Conservation (phyloP, 495 filamentous ascomycete genomes). For the Hyaloscypha hepaticicola region DNA sequence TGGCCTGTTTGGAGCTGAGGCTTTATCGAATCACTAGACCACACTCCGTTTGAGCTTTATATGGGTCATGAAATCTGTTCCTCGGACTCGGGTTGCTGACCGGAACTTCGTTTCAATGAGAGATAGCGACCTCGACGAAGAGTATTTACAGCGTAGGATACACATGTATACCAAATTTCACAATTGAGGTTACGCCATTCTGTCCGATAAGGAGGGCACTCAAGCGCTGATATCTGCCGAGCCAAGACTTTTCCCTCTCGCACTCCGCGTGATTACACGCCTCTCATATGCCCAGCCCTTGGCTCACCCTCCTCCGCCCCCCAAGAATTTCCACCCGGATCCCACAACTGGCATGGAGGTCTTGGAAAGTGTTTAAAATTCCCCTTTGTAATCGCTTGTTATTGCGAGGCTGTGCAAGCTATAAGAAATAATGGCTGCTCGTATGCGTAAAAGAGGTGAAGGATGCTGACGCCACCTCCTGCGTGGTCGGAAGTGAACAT, state of each 20-base stretch:
- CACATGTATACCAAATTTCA: not conserved
- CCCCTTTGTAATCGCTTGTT: not conserved
- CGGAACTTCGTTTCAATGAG: not conserved
- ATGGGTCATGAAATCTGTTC: not conserved
- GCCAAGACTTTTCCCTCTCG: not conserved
- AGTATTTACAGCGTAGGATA: too few species aligned
- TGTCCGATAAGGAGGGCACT: not conserved
- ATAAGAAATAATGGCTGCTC: not conserved
- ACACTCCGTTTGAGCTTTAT: not conserved
- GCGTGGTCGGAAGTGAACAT: too few species aligned
- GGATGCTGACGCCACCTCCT: too few species aligned
- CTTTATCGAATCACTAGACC: not conserved
- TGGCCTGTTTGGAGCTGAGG: not conserved
- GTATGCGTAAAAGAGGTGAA: too few species aligned
- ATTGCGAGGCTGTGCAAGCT: not conserved
- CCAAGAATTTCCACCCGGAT: conserved; percentile 14
- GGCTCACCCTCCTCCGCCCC: conserved; percentile 11
- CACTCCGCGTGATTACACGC: not conserved
- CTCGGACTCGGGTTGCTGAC: not conserved
- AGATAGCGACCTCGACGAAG: not conserved
- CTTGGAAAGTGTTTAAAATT: not conserved
- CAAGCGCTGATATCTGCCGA: not conserved
- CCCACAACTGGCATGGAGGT: not conserved
- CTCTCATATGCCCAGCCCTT: not conserved
- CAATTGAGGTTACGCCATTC: not conserved